Conservation (phyloP, 768 basidiomycete genomes). For the Phylloporus scabripes region DNA sequence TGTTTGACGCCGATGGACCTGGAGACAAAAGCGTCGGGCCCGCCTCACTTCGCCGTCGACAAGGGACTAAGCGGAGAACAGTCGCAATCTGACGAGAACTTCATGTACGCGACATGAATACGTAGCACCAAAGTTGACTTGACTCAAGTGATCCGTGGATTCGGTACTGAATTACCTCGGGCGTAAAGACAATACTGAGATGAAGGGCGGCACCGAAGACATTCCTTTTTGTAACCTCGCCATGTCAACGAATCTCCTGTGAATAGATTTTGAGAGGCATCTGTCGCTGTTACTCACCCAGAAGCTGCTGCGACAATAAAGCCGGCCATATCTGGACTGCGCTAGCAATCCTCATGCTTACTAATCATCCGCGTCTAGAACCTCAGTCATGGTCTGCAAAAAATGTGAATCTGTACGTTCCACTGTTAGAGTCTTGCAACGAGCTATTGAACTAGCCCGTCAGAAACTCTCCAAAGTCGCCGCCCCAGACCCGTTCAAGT, state of each 20-base stretch:
- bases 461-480: slow-evolving; percentile 90
- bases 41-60: slow-evolving; percentile 28
- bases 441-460: slow-evolving; percentile 1
- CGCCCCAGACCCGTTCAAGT: slow-evolving; percentile 81
- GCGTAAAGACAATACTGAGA: slow-evolving; percentile 23
- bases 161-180: slow-evolving; percentile 21
- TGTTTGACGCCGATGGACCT: slow-evolving; percentile 18
- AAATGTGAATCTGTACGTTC: slow-evolving; percentile 70
- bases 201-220: slow-evolving; percentile 27
- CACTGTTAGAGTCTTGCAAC: slow-evolving; percentile 2
- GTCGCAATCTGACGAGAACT: slow-evolving; percentile 23
- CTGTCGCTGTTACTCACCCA: slow-evolving; percentile 18
- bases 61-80: slow-evolving; percentile 27
- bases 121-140: slow-evolving; percentile 20
- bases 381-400: slow-evolving; percentile 69
- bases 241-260: slow-evolving; percentile 32
- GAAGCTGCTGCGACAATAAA: slow-evolving; percentile 26
- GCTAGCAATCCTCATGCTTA: slow-evolving; percentile 17
- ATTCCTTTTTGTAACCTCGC: slow-evolving; percentile 28
- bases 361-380: slow-evolving; percentile 7
- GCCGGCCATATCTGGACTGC: slow-evolving; percentile 21
- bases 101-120: slow-evolving; percentile 24
- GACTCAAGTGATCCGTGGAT: slow-evolving; percentile 16
- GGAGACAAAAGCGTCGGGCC: slow-evolving; percentile 34
- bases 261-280: slow-evolving; percentile 12